Base-by-base conservation (phyloP, 2,329 filamentous ascomycete species). In the Exophiala phaeomuriformis region DNA sequence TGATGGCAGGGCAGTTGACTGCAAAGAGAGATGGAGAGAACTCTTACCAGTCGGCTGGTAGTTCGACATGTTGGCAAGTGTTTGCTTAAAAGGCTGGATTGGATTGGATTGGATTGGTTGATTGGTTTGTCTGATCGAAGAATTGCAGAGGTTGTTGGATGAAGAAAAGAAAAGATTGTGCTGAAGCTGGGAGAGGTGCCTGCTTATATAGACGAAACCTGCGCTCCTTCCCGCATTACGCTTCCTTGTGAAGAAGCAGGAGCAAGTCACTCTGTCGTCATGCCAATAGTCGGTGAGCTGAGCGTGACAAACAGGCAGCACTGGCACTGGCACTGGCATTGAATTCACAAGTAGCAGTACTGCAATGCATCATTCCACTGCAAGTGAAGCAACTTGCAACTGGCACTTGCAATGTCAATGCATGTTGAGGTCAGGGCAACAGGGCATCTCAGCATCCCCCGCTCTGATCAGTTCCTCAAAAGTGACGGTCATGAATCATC, bases 21-120 rank as follows among this genome's bases (percentile, higher is more conserved):
- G 19, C 7, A 12, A 41, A 10, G 37, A n/a, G 28, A 49, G 31
- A 37, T 44, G 31, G 3, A 5, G 37, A 31, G n/a, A 9, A 41
- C 8, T 36, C 37, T n/a, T 57, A 61, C 58, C 59, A 36, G 58
- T 59, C 33, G 60, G 60, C 56, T 62, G 59, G 56, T 61, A 62
- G 56, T 62, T 55, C 51, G 57, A 59, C 59, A 61, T 61, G 53
- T n/a, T 57, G 52, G 32, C 6, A 10, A 9, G 28, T 39, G 36
- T 8, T 39, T 39, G 36, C 19, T 19, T 19, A 19, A 19, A 19
- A 19, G 19, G 19, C 19, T 19, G 19, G 33, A 36, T 36, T 7
- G 33, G n/a, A 5, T 12, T 45, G 30, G 8, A 19, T 30, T 32
- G 28, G n/a, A 32, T 46, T 48, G 35, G 37, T 58, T 28, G 29